Evolutionary conservation across 106 monocot genomes (phyloP), one percentile per base, ranked within the genome.

Genomic region (Acorus gramineus): DNA sequence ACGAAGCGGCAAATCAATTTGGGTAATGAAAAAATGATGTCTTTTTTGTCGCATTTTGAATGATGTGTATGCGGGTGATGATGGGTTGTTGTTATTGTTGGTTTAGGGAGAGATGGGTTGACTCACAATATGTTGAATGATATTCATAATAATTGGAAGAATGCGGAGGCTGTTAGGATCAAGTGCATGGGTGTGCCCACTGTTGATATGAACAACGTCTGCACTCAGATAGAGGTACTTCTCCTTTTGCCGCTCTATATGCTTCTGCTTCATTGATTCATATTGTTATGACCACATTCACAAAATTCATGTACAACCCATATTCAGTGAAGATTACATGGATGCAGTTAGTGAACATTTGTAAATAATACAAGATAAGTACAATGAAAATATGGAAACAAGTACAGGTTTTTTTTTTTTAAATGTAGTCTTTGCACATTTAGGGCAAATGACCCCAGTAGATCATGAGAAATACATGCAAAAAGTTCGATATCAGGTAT

Each of bases 111-210:
- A 75, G 91, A 98, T 80, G 96, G 96, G 10, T 66, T 98, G 53
- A 98, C 91, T 28, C 96, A 98, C 65, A 98, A 98, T 73, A 98
- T 98, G 96, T 75, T 98, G 71, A 91, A 85, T 79, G 96, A 91
- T 63, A 91, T 98, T 70, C 91, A 98, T 56, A 88, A 98, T 71
- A 82, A 80, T 66, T 98, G 96, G 96, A 98, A 91, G 76, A 70
- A 88, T 76, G 64, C 74, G 49, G 91, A 98, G 62, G 96, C 85
- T 49, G 74, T 88, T 44, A 91, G 96, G 72, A 81, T 98, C 49
- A 98, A 98, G 76, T 98, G 96, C 65, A 85, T 98, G 66, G 96
- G 96, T 58, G 96, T 98, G 64, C 91, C 96, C n/a, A 98, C 96
- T n/a, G 81, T 98, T 53, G 96, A 98, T 76, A 98, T 98, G 96